Base-by-base conservation (phyloP, 306 rosid species). In the Inga laurina region DNA sequence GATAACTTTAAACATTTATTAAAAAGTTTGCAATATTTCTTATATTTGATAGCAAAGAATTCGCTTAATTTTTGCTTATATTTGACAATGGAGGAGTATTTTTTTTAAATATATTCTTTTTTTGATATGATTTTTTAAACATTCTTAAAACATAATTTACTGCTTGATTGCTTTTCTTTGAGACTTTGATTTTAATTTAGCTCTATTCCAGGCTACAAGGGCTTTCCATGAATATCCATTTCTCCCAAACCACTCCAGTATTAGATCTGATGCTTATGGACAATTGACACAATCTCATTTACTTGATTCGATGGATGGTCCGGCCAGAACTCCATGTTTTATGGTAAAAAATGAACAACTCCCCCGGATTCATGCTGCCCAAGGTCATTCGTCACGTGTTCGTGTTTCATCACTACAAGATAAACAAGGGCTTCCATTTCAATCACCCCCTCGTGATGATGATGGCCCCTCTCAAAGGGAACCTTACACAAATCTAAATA, bases 131-230 rank as follows among this genome's bases (percentile, higher is more conserved):
- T 32, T 32, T 32, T 32, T 32, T 32, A 32, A 32, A 32, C 43
- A 39, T 39, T 39, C 7, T 39, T 39, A 39, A 39, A 39, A 39
- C 43, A 39, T 39, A 39, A 6, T 39, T 39, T 39, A 39, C 69
- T 70, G 21, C 56, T 81, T 68, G 68, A 34, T 82, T 51, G 80
- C 70, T 45, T 87, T 81, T 43, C 78, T 72, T 82, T 82, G 81
- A 84, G 48, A 68, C 80, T 74, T 78, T 87, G 81, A 90, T 84
- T 83, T 82, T 57, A 81, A 76, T 43, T 79, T 83, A 74, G 75
- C 76, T 90, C 74, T 39, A 66, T 88, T 87, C 83, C 94, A 97
- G 99, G 95, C 86, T 79, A 54, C 90, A 54, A 97, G 97, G 86
- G 83, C 87, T 72, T 85, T 91, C 70, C 95, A 87, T 43, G 97